Evolutionary conservation across 495 filamentous ascomycete species (phyloP).

Genomic region (Neurospora intermedia): DNA sequence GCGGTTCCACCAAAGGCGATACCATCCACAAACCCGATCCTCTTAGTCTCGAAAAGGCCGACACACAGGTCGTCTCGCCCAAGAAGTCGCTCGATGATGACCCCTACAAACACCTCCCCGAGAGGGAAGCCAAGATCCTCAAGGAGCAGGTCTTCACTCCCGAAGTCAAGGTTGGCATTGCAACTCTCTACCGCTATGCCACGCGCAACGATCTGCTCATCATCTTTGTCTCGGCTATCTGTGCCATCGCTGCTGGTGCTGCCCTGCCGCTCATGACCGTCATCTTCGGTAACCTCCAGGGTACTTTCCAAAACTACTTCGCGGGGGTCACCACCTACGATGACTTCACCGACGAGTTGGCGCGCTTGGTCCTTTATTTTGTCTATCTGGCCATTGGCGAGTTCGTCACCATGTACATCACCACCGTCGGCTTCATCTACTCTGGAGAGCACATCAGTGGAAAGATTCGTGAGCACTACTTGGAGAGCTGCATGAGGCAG

Average conservation of each 20-base stretch:
- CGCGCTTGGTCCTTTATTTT: conserved; percentile 69
- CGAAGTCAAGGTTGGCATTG: conserved; percentile 51
- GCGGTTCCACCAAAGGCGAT: conserved; percentile 20
- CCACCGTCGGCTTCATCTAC: conserved; percentile 86
- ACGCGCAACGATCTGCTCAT: conserved; percentile 65
- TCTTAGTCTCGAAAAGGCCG: conserved; percentile 31
- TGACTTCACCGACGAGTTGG: conserved; percentile 50
- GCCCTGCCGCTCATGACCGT: conserved; percentile 83
- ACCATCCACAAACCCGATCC: neutral
- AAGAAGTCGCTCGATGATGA: conserved; percentile 35
- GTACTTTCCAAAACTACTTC: conserved; percentile 58
- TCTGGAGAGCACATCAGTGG: conserved; percentile 79
- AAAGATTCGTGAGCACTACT: conserved; percentile 77
- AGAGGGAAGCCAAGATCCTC: conserved; percentile 52
- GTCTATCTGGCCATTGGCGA: conserved; percentile 82
- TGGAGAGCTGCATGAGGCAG: conserved; percentile 73
- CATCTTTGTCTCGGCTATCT: conserved; percentile 52
- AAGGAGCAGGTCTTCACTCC: conserved; percentile 62
- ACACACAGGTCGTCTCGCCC: conserved; percentile 34
- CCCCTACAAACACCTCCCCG: conserved; percentile 44
- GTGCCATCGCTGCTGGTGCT: conserved; percentile 68
- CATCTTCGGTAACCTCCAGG: conserved; percentile 67
- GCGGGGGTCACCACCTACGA: conserved; percentile 31
- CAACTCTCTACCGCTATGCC: conserved; percentile 69
- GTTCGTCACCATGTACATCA: conserved; percentile 69